Percentiles rank a stretch among this genome's conserved stretches.
Evolutionary conservation across 108 stramenopile genomes (phyloP).

Genomic region (Asterionellopsis glacialis): DNA sequence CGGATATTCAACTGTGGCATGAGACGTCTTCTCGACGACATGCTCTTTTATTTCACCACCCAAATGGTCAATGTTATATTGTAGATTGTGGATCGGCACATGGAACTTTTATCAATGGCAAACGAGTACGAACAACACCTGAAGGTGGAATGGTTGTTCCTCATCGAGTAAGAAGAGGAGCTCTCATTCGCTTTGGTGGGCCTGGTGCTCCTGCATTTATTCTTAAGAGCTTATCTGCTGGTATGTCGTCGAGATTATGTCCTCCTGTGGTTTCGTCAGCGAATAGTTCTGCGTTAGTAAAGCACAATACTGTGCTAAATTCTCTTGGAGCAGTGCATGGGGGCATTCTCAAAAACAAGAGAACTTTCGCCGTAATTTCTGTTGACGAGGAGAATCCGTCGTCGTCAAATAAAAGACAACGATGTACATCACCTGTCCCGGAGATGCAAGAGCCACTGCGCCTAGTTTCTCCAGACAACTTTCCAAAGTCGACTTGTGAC

Average conservation of each 20-base stretch:
- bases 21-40: conserved; percentile 66
- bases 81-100: conserved; percentile 81
- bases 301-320: background rate
- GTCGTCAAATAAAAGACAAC: conserved; percentile 8
- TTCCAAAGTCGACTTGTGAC: conserved; percentile 4
- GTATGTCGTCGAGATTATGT: conserved; percentile 6
- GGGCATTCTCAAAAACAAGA: conserved; percentile 10
- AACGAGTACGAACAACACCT: conserved; percentile 41
- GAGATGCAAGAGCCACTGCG: conserved; percentile 16
- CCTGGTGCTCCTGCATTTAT: conserved; percentile 75
- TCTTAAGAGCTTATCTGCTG: conserved; percentile 57
- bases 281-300: background rate
- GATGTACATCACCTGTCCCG: conserved; percentile 35
- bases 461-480: conserved; percentile 43
- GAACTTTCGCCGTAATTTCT: conserved; percentile 3
- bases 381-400: conserved; percentile 10
- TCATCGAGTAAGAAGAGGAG: conserved; percentile 58
- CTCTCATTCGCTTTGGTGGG: conserved; percentile 77
- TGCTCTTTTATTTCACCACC: conserved; percentile 80
- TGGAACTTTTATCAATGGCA: conserved; percentile 75
- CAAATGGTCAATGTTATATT: conserved; percentile 77
- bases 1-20: conserved; percentile 66
- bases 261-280: background rate
- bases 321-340: conserved; percentile 13
- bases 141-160: conserved; percentile 52